Base-by-base conservation (phyloP, 2,329 filamentous ascomycete species). In the Penicillium oxalicum region DNA sequence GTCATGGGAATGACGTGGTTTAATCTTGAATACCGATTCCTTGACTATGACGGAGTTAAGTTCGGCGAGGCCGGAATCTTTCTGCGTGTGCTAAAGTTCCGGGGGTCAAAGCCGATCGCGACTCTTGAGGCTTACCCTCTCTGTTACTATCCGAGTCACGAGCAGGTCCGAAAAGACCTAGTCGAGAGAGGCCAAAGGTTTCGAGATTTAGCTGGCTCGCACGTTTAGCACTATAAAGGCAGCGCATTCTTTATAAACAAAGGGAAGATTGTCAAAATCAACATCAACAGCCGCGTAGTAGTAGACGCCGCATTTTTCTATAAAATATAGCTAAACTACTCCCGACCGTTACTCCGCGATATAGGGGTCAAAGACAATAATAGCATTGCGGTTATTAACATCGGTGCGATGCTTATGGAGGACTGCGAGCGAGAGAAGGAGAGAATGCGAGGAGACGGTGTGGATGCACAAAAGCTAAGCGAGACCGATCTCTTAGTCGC, bases 71-170 rank as follows among this genome's bases (percentile, higher is more conserved):
- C 38, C 29, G 53, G 55, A 8, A 61, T 57, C 41, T 52, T 61
- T 47, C 49, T 62, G 36, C 38, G 50, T 18, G 51, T 67, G 6
- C 26, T 41, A 28, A 59, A 61, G 51, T 67, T 64, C 38, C 55
- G 51, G 7, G 60, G 60, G 41, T 57, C 53, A 45, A 61, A 58
- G 51, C 53, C 44, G 24, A 65, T 70, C 50, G 59, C 54, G 45
- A 52, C 48, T 34, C 59, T 70, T 28, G 44, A 61, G 12, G 61
- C 58, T 6, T 69, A 61, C 48, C 65, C 64, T 34, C 59, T 70
- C 44, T 9, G 51, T 35, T 58, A 67, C 44, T 50, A 69, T 54
- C 51, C 47, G n/a, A 54, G 43, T 36, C 39, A 54, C 40, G 41
- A 60, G 28, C 27, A 59, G 36, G 49, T 62, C 34, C 55, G 34